Evolutionary conservation across 495 filamentous ascomycete species (phyloP), one percentile per base, ranked within the genome.

Genomic region (Penicillium macrosclerotiorum): DNA sequence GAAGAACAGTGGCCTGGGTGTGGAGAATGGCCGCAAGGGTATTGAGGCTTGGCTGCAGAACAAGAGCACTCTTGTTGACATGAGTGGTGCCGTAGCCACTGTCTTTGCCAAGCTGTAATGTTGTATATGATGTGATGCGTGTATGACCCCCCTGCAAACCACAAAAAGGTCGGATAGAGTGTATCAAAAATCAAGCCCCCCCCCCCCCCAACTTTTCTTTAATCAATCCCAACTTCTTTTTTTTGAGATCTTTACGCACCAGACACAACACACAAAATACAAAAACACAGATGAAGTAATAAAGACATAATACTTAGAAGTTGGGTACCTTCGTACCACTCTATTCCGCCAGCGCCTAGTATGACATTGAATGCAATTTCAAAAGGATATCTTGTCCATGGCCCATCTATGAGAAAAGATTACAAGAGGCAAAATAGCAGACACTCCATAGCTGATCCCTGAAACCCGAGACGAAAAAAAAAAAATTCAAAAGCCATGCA

Each of bases 61-160:
- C 64, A 90, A 89, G 69, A 90, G 87, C 57, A 91, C 87, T 25
- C 66, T 90, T 18, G 82, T 91, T 18, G 86, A 90, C 57, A 88
- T 88, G 80, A 78, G 78, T 42, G 84, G 85, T 24, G 64, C 62
- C 17, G 80, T 86, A 36, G 74, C 77, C 33, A 85, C 79, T 12
- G 84, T 85, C 7, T 91, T 90, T 56, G 71, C 71, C 39, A 74
- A 74, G 48, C 54, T 74, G 20, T 73, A 64, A 59, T 45, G 44
- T 37, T 34, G 7, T 42, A 18, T 27, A 38, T 16, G 44, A 33
- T 42, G 8, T 38, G 17, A 52, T 47, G 47, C 31, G 29, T 45
- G 35, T 11, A 55, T 51, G 42, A 32, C 32, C 18, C 34, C 22
- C 18, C n/a, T n/a, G n/a, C n/a, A 16, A 25, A 13, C 5, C 6